Conservation (phyloP, 2,329 filamentous ascomycete species). For the Aspergillus calidoustus region DNA sequence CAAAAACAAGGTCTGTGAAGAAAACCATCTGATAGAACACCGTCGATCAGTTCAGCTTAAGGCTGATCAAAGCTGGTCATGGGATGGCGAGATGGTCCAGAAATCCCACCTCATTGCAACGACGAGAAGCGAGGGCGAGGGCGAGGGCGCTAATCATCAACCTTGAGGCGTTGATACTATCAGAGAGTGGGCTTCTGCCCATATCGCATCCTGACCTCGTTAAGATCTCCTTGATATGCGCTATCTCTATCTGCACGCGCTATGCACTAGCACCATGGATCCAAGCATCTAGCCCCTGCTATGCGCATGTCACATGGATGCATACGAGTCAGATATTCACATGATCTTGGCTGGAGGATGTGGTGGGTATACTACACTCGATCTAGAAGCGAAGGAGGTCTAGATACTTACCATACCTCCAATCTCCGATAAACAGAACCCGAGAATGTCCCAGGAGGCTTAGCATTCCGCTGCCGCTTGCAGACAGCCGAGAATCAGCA, state of each 20-base stretch:
- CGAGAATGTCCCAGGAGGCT: not conserved
- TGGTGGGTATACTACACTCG: not conserved
- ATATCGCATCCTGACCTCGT: not conserved
- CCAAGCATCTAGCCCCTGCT: slow-evolving; percentile 7
- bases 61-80: slow-evolving; percentile 3
- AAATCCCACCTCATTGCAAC: not conserved
- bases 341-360: slow-evolving; percentile 4
- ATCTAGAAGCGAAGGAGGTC: not conserved
- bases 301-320: slow-evolving; percentile 13
- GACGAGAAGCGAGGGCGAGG: not conserved
- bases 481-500: not conserved
- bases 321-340: slow-evolving; percentile 12
- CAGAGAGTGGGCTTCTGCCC: not conserved
- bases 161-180: not conserved
- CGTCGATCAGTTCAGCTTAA: not conserved
- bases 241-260: not conserved
- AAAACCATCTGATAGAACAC: slow-evolving; percentile 1
- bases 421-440: not conserved
- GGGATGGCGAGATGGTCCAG: not conserved
- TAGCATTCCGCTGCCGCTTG: not conserved
- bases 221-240: not conserved
- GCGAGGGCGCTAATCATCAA: not conserved
- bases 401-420: not conserved
- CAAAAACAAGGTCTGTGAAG: slow-evolving; percentile 9
- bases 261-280: not conserved